Evolutionary conservation across 2,329 filamentous ascomycete species (phyloP).

Genomic region (Triangularia setosa): DNA sequence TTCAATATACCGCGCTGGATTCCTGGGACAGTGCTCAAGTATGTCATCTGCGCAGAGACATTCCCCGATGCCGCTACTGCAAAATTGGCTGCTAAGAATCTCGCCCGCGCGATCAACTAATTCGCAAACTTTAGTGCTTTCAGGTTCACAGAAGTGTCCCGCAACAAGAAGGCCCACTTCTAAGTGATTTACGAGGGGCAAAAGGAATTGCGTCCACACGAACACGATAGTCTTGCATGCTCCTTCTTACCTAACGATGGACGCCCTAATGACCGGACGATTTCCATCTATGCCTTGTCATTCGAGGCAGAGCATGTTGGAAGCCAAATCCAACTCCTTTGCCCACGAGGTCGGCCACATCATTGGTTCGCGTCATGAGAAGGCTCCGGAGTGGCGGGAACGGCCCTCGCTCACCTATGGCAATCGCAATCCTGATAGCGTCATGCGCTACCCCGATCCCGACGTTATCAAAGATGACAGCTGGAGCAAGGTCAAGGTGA

Average conservation of each 20-base stretch:
- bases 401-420: not conserved
- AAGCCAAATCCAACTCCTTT: not conserved
- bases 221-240: not conserved
- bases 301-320: not conserved
- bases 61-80: not conserved
- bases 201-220: not conserved
- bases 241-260: constrained; percentile 4
- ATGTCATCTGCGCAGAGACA: not conserved
- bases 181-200: not conserved
- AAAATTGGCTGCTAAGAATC: not conserved
- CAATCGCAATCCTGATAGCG: not conserved
- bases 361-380: not conserved
- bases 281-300: not conserved
- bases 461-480: no score
- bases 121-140: not conserved
- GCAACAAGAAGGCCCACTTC: not conserved
- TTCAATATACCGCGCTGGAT: not conserved
- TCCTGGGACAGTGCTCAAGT: not conserved
- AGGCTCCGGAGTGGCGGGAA: not conserved
- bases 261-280: not conserved
- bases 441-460: not conserved
- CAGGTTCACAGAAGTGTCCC: not conserved
- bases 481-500: no score
- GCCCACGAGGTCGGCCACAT: constrained; percentile 2
- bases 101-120: not conserved